Conservation (phyloP, 2,329 filamentous ascomycete genomes). For the Fusarium nelsonii region DNA sequence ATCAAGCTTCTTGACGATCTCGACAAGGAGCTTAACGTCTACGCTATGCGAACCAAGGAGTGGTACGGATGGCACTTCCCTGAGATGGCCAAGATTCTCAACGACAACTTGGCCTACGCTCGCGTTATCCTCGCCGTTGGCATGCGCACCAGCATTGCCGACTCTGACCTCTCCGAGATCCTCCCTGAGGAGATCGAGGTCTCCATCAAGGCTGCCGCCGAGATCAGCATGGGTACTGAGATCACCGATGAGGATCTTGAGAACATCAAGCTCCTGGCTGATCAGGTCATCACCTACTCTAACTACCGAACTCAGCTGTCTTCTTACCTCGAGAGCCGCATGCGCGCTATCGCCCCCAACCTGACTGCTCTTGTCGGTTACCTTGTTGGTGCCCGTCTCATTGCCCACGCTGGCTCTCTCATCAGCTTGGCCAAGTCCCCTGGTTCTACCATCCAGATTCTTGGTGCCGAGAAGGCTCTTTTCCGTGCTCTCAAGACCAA, state of each 20-base stretch:
- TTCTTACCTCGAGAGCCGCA: slow-evolving; percentile 89
- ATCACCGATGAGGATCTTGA: slow-evolving; percentile 92
- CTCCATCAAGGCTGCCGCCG: slow-evolving; percentile 91
- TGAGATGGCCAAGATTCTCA: slow-evolving; percentile 95
- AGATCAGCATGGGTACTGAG: slow-evolving; percentile 98
- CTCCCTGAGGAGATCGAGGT: slow-evolving; percentile 95
- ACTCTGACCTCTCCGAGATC: slow-evolving; percentile 85
- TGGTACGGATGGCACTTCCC: slow-evolving; percentile 99
- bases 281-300: slow-evolving; percentile 92
- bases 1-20: slow-evolving; percentile 94
- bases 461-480: slow-evolving; percentile 97
- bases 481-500: slow-evolving; percentile 99
- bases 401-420: slow-evolving; percentile 93
- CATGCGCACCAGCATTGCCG: slow-evolving; percentile 83
- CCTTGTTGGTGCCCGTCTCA: slow-evolving; percentile 92
- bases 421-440: slow-evolving; percentile 96
- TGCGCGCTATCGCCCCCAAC: slow-evolving; percentile 97
- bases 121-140: slow-evolving; percentile 90
- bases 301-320: slow-evolving; percentile 91
- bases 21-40: slow-evolving; percentile 98
- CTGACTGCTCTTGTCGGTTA: slow-evolving; percentile 93
- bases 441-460: slow-evolving; percentile 95
- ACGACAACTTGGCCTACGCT: slow-evolving; percentile 96
- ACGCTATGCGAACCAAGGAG: slow-evolving; percentile 99
- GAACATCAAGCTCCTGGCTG: slow-evolving; percentile 90